Evolutionary conservation across 371 early-diverging fungal genomes (phyloP), one percentile per base, ranked within the genome.

Genomic region (Entomophthora muscae): DNA sequence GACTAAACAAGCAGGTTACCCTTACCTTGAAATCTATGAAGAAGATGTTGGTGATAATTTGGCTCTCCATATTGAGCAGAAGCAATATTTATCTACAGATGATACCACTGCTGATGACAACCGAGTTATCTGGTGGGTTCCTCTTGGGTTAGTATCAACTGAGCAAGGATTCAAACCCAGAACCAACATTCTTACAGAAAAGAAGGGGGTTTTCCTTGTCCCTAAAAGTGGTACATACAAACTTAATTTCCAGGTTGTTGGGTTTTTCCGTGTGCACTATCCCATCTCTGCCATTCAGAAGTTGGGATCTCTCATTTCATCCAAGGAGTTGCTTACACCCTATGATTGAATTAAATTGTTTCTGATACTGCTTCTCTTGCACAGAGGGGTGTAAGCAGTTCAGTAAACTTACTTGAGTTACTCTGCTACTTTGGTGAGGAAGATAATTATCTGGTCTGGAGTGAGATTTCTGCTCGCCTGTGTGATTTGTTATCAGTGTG

Each of bases 1-100:
- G 98, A 93, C 93, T 3, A 74, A 77, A 22, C 73, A 83, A 62
- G 76, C 81, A 27, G 98, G 95, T 10, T 86, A 83, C 69, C 93
- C 93, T 5, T 73, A 91, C n/a, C 60, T 93, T 7, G 77, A 80
- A 3, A 80, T 91, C 32, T 69, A 69, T 1, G 80, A 78, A 31
- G 68, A 70, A 21, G 66, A 27, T 57, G n/a, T n/a, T n/a, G n/a
- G n/a, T n/a, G n/a, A n/a, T n/a, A n/a, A n/a, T n/a, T n/a, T n/a
- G n/a, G n/a, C n/a, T n/a, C n/a, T n/a, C n/a, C 23, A 7, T 7
- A 53, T 67, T 53, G 74, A 63, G 26, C 64, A 78, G 63, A 78
- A 66, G 54, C 72, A 67, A 13, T 71, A 66, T 31, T 72, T 93
- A 33, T 69, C 71, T 31, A 89, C 10, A 13, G 58, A 3, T 57